Evolutionary conservation across 1,139 yeast genomes (phyloP).

Genomic region (Tardiomyces digboiensis): DNA sequence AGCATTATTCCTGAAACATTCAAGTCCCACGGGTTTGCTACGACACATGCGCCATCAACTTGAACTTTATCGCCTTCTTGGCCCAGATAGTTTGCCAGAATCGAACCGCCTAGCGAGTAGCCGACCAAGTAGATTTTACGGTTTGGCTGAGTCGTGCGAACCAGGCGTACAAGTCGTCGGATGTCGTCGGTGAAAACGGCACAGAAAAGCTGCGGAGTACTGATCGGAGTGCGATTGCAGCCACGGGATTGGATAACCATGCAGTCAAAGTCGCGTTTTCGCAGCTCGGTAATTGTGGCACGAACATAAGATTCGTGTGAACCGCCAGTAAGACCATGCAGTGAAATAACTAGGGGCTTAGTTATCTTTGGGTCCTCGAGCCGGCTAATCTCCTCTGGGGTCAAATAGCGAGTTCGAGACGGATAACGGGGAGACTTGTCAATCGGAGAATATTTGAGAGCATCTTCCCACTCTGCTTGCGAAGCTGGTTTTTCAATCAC

Average conservation of each 20-base stretch:
- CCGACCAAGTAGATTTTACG: slow-evolving; percentile 74
- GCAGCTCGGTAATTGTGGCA: slow-evolving; percentile 30
- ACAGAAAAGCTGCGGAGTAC: slow-evolving; percentile 66
- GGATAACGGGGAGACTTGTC: slow-evolving; percentile 68
- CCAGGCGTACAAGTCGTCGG: slow-evolving; percentile 43
- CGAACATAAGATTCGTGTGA: slow-evolving; percentile 84
- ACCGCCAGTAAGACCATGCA: slow-evolving; percentile 90
- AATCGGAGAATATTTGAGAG: slow-evolving; percentile 46
- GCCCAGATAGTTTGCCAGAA: slow-evolving; percentile 72
- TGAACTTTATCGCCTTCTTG: slow-evolving; percentile 40
- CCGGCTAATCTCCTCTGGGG: slow-evolving; percentile 37
- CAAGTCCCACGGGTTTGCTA: slow-evolving; percentile 86
- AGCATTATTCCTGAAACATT: slow-evolving; percentile 45
- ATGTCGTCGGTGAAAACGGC: slow-evolving; percentile 72
- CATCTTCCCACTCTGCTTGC: slow-evolving; percentile 36
- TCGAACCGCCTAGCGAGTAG: slow-evolving; percentile 81
- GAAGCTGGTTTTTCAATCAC: slow-evolving; percentile 43
- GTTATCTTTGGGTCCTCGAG: slow-evolving; percentile 22
- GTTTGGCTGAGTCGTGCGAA: slow-evolving; percentile 51
- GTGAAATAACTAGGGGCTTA: slow-evolving; percentile 57
- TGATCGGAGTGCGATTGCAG: slow-evolving; percentile 72
- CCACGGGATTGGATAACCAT: slow-evolving; percentile 80
- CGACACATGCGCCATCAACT: slow-evolving; percentile 54
- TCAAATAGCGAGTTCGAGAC: slow-evolving; percentile 66
- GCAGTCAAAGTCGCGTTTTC: slow-evolving; percentile 40